Base-by-base conservation (phyloP, 148 eudicot genomes). In the Nepenthes mirabilis region DNA sequence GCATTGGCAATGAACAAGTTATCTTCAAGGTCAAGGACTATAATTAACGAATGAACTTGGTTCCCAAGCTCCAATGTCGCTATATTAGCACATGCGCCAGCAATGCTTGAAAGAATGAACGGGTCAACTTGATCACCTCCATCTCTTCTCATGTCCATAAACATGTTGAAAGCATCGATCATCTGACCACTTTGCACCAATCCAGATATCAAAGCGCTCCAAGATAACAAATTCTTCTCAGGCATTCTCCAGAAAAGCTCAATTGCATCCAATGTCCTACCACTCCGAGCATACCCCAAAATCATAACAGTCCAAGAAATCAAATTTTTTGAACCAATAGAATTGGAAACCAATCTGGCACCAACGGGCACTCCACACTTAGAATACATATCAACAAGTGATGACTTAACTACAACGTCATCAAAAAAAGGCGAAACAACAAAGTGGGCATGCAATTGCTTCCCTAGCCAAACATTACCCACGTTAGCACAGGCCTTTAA, bases 141-240 rank as follows among this genome's bases (percentile, higher is more conserved):
- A 64, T 73, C 81, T 62, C 79, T 71, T 77, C 84, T 77, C 90
- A 84, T 73, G 2, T 64, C 79, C 48, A 48, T 61, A 47, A 81
- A 83, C 12, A 75, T 36, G 23, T 32, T 37, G 68, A 80, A 73
- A 3, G 88, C 84, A 62, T 71, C 81, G 52, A 55, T 36, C 63
- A 68, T 65, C 57, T 77, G 76, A 14, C 84, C 85, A 72, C 81
- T 77, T 64, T 78, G 87, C 59, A 87, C 78, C 69, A 87, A 75
- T 55, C 95, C 95, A 14, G 87, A 81, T 69, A 87, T 77, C 81
- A 87, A 61, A 81, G 83, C 95, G 64, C 90, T 87, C 90, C 95
- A 87, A 56, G 85, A 63, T 9, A 78, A 63, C 75, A 81, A 59
- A 75, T 65, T 81, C 62, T 68, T 75, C 47, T 33, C 66, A 55